A percentile compares a stretch with the other conserved stretches of the same genome.
Evolutionary conservation across 2,329 filamentous ascomycete species (phyloP).

Genomic region (Trichophyton schoenleinii): DNA sequence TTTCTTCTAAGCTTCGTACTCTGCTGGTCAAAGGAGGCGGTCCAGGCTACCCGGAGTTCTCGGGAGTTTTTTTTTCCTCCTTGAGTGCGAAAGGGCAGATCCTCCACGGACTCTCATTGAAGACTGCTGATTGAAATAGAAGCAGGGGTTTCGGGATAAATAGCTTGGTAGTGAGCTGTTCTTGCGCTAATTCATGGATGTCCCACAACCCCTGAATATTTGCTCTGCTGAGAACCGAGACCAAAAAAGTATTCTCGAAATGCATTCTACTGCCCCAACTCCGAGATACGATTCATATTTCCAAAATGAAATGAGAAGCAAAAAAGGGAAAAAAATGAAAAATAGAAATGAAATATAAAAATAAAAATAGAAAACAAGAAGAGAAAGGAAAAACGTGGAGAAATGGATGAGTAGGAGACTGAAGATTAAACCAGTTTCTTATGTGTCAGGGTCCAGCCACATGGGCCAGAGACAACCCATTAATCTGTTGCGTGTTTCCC

Average conservation of each 20-base stretch:
- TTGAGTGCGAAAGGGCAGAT: not conserved
- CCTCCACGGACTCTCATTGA: not conserved
- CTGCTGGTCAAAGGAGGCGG: not conserved
- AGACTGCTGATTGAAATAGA: not conserved
- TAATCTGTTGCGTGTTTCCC: conserved; percentile 27
- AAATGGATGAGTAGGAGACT: not conserved
- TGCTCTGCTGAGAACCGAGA: not conserved
- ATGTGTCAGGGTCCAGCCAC: not conserved
- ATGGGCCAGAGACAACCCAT: conserved; percentile 8
- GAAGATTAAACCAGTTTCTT: not conserved
- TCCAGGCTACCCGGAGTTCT: not conserved
- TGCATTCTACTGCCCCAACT: not conserved
- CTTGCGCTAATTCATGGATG: not conserved
- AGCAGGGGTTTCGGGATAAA: conserved; percentile 1
- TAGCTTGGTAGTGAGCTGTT: not conserved
- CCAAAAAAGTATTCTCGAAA: not conserved
- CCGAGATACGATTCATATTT: not conserved
- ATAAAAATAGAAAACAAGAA: not conserved
- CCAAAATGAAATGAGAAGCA: not conserved
- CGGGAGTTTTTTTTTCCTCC: not conserved
- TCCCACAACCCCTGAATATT: not conserved
- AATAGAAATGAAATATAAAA: not conserved
- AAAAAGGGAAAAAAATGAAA: not conserved
- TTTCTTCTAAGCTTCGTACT: not conserved
- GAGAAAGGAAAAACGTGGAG: not conserved